Percentiles rank a stretch among this genome's conserved stretches.
Evolutionary conservation across 169 alveolate genomes (phyloP).

Genomic region (Cystoisospora suis): DNA sequence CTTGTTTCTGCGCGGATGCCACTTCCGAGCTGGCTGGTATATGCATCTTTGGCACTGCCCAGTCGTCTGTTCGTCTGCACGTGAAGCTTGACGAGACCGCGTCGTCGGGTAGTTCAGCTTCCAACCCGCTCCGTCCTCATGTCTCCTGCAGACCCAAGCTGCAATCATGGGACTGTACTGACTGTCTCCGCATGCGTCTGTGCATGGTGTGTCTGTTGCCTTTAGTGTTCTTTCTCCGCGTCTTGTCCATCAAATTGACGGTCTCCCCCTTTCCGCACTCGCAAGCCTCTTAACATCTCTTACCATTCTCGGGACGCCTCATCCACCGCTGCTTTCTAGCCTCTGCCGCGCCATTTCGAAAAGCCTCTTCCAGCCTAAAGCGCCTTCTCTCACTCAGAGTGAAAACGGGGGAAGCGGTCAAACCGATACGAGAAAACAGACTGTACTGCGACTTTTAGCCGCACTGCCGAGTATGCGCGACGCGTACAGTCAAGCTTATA

Average conservation of each 20-base stretch:
- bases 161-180: too few relatives aligned
- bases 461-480: too few relatives aligned
- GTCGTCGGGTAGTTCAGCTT: too few relatives aligned
- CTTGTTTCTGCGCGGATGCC: too few relatives aligned
- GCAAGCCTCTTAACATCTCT: not conserved
- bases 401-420: not conserved
- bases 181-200: not conserved
- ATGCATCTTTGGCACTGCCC: too few relatives aligned
- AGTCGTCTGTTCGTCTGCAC: too few relatives aligned
- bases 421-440: not conserved
- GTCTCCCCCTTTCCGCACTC: not conserved
- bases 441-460: too few relatives aligned
- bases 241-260: not conserved
- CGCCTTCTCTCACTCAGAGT: not conserved
- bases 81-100: too few relatives aligned
- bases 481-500: too few relatives aligned
- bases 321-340: not conserved
- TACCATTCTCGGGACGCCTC: not conserved
- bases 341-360: not conserved
- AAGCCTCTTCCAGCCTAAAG: not conserved
- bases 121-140: too few relatives aligned
- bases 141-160: too few relatives aligned
- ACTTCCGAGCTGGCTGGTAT: too few relatives aligned
- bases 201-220: not conserved
- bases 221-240: not conserved